These are phyloP conservation scores for Colletotrichum sp. DNA, from an alignment of 2,329 filamentous ascomycete species.

Conservation along the genomic window DNA sequence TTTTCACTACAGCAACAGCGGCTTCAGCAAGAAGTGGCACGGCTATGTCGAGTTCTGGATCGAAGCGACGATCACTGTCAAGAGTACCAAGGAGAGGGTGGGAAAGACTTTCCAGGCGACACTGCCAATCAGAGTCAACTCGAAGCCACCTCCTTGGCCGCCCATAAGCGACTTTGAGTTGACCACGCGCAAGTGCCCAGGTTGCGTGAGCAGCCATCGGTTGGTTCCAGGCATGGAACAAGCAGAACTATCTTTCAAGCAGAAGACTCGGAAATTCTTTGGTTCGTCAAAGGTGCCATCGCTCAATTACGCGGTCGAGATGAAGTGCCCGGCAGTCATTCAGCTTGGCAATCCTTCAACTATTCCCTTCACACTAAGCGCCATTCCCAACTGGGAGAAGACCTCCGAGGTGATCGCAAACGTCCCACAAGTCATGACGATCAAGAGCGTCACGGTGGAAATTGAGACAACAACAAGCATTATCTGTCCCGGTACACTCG, in stretches of 20 bases:
- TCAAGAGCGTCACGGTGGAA: neutral
- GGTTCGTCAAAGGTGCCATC: conserved; percentile 34
- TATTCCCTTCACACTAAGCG: neutral
- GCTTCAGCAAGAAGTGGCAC: conserved; percentile 20
- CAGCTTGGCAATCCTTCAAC: neutral
- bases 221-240: conserved; percentile 18
- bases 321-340: neutral
- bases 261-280: conserved; percentile 36
- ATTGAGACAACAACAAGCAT: neutral
- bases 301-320: conserved; percentile 25
- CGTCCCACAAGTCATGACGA: neutral
- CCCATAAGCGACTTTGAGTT: neutral
- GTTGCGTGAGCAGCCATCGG: neutral
- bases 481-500: neutral
- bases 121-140: neutral
- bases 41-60: conserved; percentile 39
- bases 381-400: neutral
- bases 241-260: conserved; percentile 32
- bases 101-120: conserved; percentile 16
- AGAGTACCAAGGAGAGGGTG: conserved; percentile 15
- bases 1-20: neutral
- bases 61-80: conserved; percentile 27
- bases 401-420: neutral
- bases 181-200: neutral
- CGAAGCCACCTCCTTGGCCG: neutral